Evolutionary conservation across 2,329 filamentous ascomycete species (phyloP).

Genomic region (Colletotrichum sublineola): DNA sequence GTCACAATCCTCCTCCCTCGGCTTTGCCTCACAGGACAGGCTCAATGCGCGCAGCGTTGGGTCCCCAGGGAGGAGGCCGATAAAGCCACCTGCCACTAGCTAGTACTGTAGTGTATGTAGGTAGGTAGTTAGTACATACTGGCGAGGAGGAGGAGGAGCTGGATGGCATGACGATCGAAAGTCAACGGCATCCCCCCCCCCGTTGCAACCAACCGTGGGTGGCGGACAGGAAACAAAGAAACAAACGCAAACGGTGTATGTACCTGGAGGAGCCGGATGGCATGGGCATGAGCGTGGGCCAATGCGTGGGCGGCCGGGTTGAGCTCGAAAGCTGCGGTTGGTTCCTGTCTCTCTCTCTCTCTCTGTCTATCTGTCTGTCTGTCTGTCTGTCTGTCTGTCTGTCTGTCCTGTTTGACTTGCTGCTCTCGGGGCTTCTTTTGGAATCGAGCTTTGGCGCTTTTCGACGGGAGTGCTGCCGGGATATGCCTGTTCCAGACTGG

Average conservation of each 20-base stretch:
- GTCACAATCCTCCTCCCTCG: constrained; percentile 4
- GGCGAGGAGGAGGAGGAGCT: constrained; percentile 1
- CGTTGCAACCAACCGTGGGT: background rate
- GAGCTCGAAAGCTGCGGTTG: background rate
- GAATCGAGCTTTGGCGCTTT: constrained; percentile 15
- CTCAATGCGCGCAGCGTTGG: constrained; percentile 12
- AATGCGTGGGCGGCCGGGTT: constrained; percentile 2
- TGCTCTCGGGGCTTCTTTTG: constrained; percentile 28
- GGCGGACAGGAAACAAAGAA: background rate
- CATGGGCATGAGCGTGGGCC: constrained; percentile 5
- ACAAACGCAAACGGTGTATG: background rate
- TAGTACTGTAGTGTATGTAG: no score
- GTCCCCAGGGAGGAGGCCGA: constrained; percentile 22
- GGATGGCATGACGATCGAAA: background rate
- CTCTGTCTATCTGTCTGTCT: no score
- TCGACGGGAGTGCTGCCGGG: constrained; percentile 25
- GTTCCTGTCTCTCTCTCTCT: background rate
- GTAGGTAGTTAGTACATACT: no score
- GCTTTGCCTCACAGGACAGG: constrained; percentile 11
- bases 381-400: no score
- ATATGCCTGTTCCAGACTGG: constrained; percentile 14
- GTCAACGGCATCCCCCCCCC: background rate
- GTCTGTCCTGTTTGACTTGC: background rate
- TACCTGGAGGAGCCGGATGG: background rate
- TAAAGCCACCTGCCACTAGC: constrained; percentile 1